Evolutionary conservation across 2,329 filamentous ascomycete species (phyloP).

Genomic region (Apiospora pterosperma): DNA sequence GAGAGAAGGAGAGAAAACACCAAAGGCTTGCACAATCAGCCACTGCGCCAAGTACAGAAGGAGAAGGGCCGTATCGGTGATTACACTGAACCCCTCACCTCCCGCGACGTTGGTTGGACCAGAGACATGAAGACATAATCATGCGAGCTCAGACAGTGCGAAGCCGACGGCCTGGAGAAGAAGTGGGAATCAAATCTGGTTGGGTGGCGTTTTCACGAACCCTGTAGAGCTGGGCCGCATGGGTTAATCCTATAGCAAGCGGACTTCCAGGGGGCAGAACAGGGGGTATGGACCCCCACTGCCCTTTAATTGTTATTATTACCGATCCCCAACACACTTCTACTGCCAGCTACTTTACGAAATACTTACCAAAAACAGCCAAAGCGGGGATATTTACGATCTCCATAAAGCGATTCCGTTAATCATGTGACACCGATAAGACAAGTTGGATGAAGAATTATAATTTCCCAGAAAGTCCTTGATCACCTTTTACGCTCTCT

Average conservation of each 20-base stretch:
- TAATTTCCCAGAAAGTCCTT: too few species aligned
- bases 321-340: not conserved
- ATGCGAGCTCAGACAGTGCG: not conserved
- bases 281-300: not conserved
- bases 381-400: not conserved
- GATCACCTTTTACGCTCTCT: too few species aligned
- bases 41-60: not conserved
- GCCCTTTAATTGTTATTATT: not conserved
- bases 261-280: too few species aligned
- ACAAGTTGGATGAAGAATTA: too few species aligned
- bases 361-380: not conserved
- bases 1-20: too few species aligned
- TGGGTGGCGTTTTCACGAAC: not conserved
- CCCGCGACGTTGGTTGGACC: not conserved
- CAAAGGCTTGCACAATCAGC: too few species aligned
- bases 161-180: not conserved
- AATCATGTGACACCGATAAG: too few species aligned
- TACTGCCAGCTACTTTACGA: too few species aligned
- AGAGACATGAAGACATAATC: not conserved
- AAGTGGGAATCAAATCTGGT: not conserved
- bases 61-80: not conserved
- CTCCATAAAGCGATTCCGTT: too few species aligned
- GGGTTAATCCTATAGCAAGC: not conserved
- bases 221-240: not conserved
- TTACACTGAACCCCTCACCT: not conserved